phyloP scores from a whole-genome alignment of 352 stramenopile species.

The Pythium sp. region DNA sequence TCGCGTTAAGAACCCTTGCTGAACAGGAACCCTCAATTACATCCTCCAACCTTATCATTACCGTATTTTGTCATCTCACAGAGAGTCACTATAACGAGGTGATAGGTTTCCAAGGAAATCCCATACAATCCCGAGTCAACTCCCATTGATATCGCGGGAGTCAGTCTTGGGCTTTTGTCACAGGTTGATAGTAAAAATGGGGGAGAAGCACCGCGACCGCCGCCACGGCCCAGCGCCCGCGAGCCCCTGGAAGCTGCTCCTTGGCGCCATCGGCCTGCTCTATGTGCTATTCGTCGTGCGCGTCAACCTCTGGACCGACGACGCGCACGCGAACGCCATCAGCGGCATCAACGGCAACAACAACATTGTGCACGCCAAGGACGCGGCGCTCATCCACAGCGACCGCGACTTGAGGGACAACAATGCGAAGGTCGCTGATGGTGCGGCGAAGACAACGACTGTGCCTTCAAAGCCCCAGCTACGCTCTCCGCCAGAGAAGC shows the following conservation, averaged over 20 bases:
- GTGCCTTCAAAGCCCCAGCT: slow-evolving; percentile 8
- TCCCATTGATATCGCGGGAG: too few species aligned
- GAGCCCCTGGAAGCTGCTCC: slow-evolving; percentile 15
- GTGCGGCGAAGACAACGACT: neutral
- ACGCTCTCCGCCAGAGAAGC: slow-evolving; percentile 7
- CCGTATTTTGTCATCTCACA: too few species aligned
- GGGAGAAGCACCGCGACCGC: slow-evolving; percentile 12
- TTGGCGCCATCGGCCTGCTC: slow-evolving; percentile 18
- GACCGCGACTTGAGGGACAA: slow-evolving; percentile 11
- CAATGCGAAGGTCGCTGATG: neutral
- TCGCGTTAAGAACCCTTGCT: neutral
- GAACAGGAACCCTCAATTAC: neutral
- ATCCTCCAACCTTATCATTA: neutral
- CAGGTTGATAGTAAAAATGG: neutral
- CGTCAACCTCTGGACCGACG: slow-evolving; percentile 14
- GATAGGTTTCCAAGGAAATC: too few species aligned
- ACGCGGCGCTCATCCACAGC: slow-evolving; percentile 11
- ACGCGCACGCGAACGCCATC: slow-evolving; percentile 10
- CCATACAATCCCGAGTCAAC: too few species aligned
- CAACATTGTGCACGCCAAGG: slow-evolving; percentile 9
- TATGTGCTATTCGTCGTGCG: slow-evolving; percentile 24
- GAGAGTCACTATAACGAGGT: too few species aligned
- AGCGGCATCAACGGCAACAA: neutral
- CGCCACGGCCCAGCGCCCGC: slow-evolving; percentile 8
- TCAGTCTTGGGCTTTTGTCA: too few species aligned